A percentile compares a stretch with the other conserved stretches of the same genome.
Conservation (phyloP, 352 stramenopile species). For the Globisporangium radiosum region DNA sequence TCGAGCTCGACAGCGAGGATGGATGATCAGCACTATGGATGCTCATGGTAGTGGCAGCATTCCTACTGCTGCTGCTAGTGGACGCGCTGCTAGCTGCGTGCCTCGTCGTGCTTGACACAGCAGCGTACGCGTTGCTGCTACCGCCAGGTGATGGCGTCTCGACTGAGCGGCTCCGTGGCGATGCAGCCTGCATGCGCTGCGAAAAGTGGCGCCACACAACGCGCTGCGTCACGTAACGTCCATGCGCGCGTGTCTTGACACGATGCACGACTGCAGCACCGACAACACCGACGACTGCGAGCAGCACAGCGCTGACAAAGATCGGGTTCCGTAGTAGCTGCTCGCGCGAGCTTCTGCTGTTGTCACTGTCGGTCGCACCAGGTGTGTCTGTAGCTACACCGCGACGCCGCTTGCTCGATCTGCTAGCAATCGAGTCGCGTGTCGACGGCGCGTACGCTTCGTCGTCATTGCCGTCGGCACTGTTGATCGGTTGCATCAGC, state of each 20-base stretch:
- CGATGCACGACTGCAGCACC: slow-evolving; percentile 21
- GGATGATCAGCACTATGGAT: neutral
- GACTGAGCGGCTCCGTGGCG: neutral
- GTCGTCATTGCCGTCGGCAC: neutral
- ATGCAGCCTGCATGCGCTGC: slow-evolving; percentile 2
- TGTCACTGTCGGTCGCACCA: neutral
- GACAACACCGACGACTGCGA: slow-evolving; percentile 22
- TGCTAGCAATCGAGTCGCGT: neutral
- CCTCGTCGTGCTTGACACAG: slow-evolving; percentile 2
- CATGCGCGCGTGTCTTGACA: slow-evolving; percentile 12
- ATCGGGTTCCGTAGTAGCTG: slow-evolving; percentile 29
- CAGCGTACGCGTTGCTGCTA: neutral
- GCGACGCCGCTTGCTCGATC: neutral
- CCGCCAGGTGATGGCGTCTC: neutral
- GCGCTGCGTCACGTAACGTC: slow-evolving; percentile 5
- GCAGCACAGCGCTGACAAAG: slow-evolving; percentile 27
- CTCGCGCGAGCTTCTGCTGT: neutral
- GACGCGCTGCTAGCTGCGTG: neutral
- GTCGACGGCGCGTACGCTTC: neutral
- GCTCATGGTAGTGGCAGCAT: neutral
- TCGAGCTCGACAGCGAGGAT: neutral
- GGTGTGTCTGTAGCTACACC: neutral
- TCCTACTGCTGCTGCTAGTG: no score
- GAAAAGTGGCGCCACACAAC: slow-evolving; percentile 1
- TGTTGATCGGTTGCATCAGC: no score